Conservation (phyloP, 352 stramenopile genomes). For the Phytophthora tubulina region DNA sequence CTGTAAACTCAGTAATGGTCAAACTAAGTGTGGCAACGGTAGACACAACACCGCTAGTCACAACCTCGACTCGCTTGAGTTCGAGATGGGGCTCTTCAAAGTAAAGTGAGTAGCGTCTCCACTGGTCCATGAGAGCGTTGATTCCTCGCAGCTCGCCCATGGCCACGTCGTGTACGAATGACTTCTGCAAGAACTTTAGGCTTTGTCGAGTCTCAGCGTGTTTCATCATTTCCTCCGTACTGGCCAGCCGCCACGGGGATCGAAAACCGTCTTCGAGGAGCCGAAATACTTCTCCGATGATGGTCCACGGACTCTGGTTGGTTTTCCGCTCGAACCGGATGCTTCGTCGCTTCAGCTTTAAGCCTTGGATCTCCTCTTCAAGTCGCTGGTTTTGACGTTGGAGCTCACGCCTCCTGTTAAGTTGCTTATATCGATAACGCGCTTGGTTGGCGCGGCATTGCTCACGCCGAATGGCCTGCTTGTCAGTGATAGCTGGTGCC, state of each 20-base stretch:
- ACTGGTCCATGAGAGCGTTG: conserved; percentile 29
- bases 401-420: conserved; percentile 12
- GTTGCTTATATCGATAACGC: conserved; percentile 34
- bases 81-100: conserved; percentile 23
- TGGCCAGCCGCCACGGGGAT: conserved; percentile 23
- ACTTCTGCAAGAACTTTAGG: conserved; percentile 16
- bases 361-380: conserved; percentile 23
- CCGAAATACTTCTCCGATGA: conserved; percentile 27
- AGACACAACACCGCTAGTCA: conserved; percentile 13
- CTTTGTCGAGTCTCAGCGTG: conserved; percentile 7
- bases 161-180: conserved; percentile 15
- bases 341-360: conserved; percentile 15
- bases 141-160: conserved; percentile 25
- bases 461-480: conserved; percentile 28
- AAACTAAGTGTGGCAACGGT: conserved; percentile 20
- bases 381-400: conserved; percentile 18
- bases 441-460: conserved; percentile 38
- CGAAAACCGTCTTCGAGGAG: conserved; percentile 26
- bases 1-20: conserved; percentile 20
- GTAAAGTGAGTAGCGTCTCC: conserved; percentile 32
- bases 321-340: conserved; percentile 13
- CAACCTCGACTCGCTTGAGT: conserved; percentile 17
- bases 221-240: conserved; percentile 21
- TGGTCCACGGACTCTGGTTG: conserved; percentile 29
- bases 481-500: conserved; percentile 1